Conservation (phyloP, 805 yeast species). For the Metschnikowia arizonensis region DNA sequence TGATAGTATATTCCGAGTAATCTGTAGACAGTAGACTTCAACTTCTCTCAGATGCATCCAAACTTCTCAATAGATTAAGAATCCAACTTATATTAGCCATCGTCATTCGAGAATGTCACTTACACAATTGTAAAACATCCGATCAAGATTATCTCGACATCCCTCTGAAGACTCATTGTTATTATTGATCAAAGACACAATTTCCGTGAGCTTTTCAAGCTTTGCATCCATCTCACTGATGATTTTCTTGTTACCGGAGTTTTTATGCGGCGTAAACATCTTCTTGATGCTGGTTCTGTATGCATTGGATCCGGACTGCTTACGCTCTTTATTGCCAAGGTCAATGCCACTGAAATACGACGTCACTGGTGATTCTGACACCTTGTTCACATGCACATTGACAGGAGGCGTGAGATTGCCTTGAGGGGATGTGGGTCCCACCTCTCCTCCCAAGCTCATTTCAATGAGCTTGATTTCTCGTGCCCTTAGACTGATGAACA, state of each 20-base stretch:
- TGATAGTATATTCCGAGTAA: no score
- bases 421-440: background rate
- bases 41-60: no score
- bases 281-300: constrained; percentile 37
- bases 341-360: constrained; percentile 9
- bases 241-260: constrained; percentile 29
- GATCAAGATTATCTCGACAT: constrained; percentile 15
- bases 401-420: constrained; percentile 7
- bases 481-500: constrained; percentile 42
- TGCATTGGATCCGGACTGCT: constrained; percentile 10
- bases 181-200: constrained; percentile 18
- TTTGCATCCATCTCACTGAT: constrained; percentile 26
- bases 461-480: constrained; percentile 44
- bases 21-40: no score
- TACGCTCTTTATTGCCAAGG: constrained; percentile 6
- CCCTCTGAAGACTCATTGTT: constrained; percentile 11
- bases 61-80: no score
- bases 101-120: constrained; percentile 6
- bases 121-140: constrained; percentile 16
- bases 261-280: constrained; percentile 33
- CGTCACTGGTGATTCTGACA: constrained; percentile 9
- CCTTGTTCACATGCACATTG: constrained; percentile 2
- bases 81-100: no score
- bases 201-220: constrained; percentile 26
- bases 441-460: constrained; percentile 26